These are phyloP conservation scores for Xylaria castorea DNA, from an alignment of 495 filamentous ascomycete species.

Conservation along the genomic window DNA sequence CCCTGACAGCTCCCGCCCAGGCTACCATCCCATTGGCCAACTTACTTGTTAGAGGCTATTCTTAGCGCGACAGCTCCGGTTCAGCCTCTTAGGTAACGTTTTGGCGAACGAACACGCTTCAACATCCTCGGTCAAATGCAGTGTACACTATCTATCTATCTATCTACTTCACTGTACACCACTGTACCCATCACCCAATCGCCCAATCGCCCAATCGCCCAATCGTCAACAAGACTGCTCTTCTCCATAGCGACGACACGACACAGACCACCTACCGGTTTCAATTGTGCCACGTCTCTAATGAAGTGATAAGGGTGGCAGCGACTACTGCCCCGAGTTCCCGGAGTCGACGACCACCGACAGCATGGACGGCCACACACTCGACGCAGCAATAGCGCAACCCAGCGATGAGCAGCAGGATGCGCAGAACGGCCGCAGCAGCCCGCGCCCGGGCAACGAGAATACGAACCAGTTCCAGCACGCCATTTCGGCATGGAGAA, in stretches of 20 bases:
- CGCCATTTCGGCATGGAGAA: conserved; percentile 95
- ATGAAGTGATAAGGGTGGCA: conserved; percentile 39
- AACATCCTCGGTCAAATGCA: not conserved
- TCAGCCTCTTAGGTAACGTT: conserved; percentile 1
- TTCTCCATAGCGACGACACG: not conserved
- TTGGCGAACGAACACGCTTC: conserved; percentile 11
- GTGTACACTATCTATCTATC: too few species aligned
- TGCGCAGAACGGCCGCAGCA: not conserved
- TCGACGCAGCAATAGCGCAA: conserved; percentile 32
- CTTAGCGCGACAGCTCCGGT: conserved; percentile 15
- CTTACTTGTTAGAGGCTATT: not conserved
- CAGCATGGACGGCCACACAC: conserved; percentile 31
- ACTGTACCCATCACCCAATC: not conserved
- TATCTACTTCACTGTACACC: too few species aligned
- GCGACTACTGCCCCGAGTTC: conserved; percentile 35
- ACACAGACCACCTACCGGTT: not conserved
- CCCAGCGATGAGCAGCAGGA: conserved; percentile 28
- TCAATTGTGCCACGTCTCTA: conserved; percentile 19
- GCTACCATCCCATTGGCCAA: conserved; percentile 1
- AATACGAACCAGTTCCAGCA: conserved; percentile 91
- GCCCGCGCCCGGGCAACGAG: conserved; percentile 44
- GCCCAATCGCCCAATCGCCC: not conserved
- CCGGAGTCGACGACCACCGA: conserved; percentile 26
- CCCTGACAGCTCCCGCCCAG: conserved; percentile 2
- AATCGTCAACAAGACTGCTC: not conserved